A percentile compares a stretch with the other conserved stretches of the same genome.
Conservation (phyloP, 2,329 filamentous ascomycete genomes). For the Didymella keratinophila region DNA sequence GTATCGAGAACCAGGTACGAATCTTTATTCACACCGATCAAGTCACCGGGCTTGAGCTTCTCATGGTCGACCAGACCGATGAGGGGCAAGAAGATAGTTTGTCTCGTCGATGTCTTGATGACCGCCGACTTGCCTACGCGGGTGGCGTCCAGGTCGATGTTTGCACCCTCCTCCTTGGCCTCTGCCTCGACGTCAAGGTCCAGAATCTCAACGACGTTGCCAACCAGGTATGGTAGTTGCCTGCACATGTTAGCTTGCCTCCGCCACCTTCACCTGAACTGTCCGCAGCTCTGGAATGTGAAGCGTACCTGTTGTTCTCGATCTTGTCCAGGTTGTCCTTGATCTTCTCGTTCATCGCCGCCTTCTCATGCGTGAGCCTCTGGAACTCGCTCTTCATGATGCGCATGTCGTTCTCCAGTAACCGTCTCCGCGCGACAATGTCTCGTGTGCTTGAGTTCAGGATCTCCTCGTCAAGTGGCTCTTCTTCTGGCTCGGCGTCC, state of each 20-base stretch:
- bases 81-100: constrained; percentile 97
- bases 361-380: constrained; percentile 92
- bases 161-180: constrained; percentile 95
- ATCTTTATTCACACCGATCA: constrained; percentile 99
- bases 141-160: constrained; percentile 97
- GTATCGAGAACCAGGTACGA: constrained; percentile 98
- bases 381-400: constrained; percentile 99
- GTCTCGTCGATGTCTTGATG: constrained; percentile 98
- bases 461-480: constrained; percentile 91
- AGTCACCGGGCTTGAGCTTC: constrained; percentile 90
- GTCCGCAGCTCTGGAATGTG: not conserved
- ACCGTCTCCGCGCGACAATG: constrained; percentile 86
- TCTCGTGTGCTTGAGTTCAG: constrained; percentile 92
- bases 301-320: constrained; percentile 88
- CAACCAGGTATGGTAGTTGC: constrained; percentile 97
- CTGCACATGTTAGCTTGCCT: constrained; percentile 56
- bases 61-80: constrained; percentile 97
- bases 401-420: constrained; percentile 95
- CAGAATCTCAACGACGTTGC: constrained; percentile 96
- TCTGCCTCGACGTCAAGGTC: constrained; percentile 96
- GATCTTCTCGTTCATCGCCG: constrained; percentile 96
- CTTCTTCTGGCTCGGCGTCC: constrained; percentile 72
- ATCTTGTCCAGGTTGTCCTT: constrained; percentile 99
- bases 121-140: constrained; percentile 97
- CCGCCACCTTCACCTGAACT: constrained; percentile 2